Base-by-base conservation (phyloP, 768 basidiomycete genomes). In the Krasilnikovozyma curviuscula region DNA sequence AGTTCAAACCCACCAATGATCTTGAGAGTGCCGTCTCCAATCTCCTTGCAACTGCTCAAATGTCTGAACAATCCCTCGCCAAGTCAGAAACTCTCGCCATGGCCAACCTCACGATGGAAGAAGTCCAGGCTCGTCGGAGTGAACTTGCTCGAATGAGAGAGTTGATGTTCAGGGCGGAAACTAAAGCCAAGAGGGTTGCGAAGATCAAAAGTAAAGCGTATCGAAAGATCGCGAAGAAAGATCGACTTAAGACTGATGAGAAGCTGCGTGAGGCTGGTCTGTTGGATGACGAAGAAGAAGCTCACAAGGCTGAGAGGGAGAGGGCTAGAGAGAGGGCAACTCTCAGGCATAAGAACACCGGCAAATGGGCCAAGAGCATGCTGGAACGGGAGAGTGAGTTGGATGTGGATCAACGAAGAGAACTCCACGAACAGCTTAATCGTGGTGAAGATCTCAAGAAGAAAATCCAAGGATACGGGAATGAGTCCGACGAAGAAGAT, bases 131-230 rank as follows among this genome's bases (percentile, higher is more conserved):
- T 6, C 78, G 88, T 0, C 77, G 84, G 1, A 73, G 72, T 2
- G 83, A 86, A 57, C 73, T 98, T 10, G 75, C 82, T 30, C 76
- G 77, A 60, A 83, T 84, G 75, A 79, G 91, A 18, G 89, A 93
- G 57, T 71, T 95, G 33, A 79, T 86, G 69, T 93, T 91, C 67
- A 77, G 89, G 5, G 85, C 85, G 0, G 91, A 95, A 56, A 69
- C 75, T 30, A 88, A 91, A 62, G 83, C 86, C 16, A 81, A 81
- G 59, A 76, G 89, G 16, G 70, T 91, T 16, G 75, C 79, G 19
- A 95, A 89, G 68, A 98, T 98, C 66, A 97, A 97, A 69, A 84
- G 81, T 63, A 91, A 86, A 66, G 76, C 83, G 2, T 97, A 86
- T 61, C 72, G 88, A 25, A 79, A 80, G 55, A 70, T 95, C 40